These are phyloP conservation scores for Colletotrichum sp. DNA, from an alignment of 2,329 filamentous ascomycete genomes.

Conservation along the genomic window DNA sequence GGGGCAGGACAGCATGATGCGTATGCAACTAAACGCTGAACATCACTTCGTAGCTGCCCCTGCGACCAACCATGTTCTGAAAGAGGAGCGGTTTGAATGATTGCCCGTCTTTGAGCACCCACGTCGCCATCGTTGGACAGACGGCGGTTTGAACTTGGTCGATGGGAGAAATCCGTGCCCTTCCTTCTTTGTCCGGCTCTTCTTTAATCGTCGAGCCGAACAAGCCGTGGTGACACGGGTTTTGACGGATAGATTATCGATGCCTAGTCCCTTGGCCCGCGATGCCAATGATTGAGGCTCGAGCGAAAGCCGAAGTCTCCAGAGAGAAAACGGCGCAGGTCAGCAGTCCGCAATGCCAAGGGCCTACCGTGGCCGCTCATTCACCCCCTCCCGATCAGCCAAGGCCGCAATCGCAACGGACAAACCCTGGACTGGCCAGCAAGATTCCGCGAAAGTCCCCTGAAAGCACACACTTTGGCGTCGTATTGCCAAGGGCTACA, in stretches of 20 bases:
- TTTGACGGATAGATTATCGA: neutral
- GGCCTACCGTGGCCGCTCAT: neutral
- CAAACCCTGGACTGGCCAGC: neutral
- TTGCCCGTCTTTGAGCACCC: neutral
- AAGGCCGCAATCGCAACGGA: neutral
- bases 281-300: constrained; percentile 18
- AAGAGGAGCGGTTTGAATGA: neutral
- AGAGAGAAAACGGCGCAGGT: neutral
- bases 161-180: neutral
- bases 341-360: neutral
- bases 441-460: neutral
- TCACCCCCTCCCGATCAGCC: neutral
- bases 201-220: neutral
- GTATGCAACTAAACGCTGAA: constrained; percentile 3
- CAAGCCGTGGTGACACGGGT: neutral
- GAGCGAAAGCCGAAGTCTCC: neutral
- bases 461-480: neutral
- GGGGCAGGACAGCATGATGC: neutral
- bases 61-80: neutral
- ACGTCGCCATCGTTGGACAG: neutral
- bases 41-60: neutral
- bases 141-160: neutral
- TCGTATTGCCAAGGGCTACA: constrained; percentile 6
- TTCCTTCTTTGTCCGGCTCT: neutral
- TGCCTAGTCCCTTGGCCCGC: constrained; percentile 14